Evolutionary conservation across 1,139 yeast genomes (phyloP), one percentile per base, ranked within the genome.

Genomic region (Lodderomyces beijingensis): DNA sequence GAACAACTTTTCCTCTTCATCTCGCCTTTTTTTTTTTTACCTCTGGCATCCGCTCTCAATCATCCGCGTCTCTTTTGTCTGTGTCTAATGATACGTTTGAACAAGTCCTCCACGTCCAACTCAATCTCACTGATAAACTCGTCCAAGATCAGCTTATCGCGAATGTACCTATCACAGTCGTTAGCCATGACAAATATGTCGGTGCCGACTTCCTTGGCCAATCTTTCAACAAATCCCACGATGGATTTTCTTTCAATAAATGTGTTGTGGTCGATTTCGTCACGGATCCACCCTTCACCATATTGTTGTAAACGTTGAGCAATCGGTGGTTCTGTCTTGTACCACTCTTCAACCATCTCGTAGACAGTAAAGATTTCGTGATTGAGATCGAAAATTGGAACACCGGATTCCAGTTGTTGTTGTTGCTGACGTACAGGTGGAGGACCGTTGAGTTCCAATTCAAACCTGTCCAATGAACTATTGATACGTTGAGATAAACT

Each of bases 291-390:
- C 8, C 30, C 38, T 32, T 42, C 38, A 5, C 45, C 45, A 39
- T 38, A 43, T 10, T 30, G 35, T 13, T 30, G 22, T 10, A 43
- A 29, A 25, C 48, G 24, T n/a, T 25, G 31, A 16, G 36, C 36
- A 9, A 44, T 38, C 12, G 44, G 27, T 14, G 39, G 39, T 9
- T 33, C 37, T 11, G 20, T 26, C 16, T 34, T 37, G 25, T 32
- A 40, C 48, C 48, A 44, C 35, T 44, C 48, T 33, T 44, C 45
- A 19, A 41, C 12, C n/a, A 44, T 44, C 31, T 43, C 46, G 34
- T 43, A 43, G 16, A 44, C 45, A 1, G 46, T 40, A 25, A 27
- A 34, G 12, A 41, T 34, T n/a, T 44, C 39, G 28, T 42, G 44
- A 27, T 44, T 42, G 34, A 44, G 32, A 24, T 39, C 46, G 12